phyloP scores from a whole-genome alignment of 176 grass and related monocot species.

The Zizania latifolia region DNA sequence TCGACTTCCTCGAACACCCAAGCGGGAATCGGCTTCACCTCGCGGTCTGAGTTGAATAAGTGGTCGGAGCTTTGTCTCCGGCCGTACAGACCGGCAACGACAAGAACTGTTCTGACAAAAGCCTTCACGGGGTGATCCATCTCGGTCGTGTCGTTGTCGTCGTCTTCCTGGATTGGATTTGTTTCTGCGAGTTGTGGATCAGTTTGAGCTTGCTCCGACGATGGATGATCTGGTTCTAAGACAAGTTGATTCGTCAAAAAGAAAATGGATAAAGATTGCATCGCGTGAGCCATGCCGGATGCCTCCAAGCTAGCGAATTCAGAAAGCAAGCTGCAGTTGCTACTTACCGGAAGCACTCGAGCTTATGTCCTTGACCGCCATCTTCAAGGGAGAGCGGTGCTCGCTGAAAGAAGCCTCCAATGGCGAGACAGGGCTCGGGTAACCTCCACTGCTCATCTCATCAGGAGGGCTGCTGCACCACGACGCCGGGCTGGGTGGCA shows the following conservation, averaged over 20 bases:
- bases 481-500: conserved; percentile 89
- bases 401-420: conserved; percentile 69
- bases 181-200: conserved; percentile 24
- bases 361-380: conserved; percentile 34
- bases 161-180: conserved; percentile 10
- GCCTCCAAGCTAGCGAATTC: background rate
- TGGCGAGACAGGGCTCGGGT: conserved; percentile 86
- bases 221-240: conserved; percentile 21
- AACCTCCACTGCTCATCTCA: conserved; percentile 66
- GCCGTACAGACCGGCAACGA: conserved; percentile 43
- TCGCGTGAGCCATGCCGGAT: background rate
- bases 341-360: conserved; percentile 40
- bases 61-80: conserved; percentile 10
- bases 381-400: conserved; percentile 36
- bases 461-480: conserved; percentile 76
- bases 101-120: conserved; percentile 55
- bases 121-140: conserved; percentile 42
- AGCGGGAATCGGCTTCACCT: conserved; percentile 52
- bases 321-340: conserved; percentile 1
- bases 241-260: background rate
- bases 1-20: conserved; percentile 60
- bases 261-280: background rate
- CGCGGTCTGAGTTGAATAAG: conserved; percentile 15
- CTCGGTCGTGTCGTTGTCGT: conserved; percentile 13
- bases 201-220: conserved; percentile 23